These are phyloP conservation scores for Lagerstroemia speciosa DNA, from an alignment of 345 rosid species.

Conservation along the genomic window DNA sequence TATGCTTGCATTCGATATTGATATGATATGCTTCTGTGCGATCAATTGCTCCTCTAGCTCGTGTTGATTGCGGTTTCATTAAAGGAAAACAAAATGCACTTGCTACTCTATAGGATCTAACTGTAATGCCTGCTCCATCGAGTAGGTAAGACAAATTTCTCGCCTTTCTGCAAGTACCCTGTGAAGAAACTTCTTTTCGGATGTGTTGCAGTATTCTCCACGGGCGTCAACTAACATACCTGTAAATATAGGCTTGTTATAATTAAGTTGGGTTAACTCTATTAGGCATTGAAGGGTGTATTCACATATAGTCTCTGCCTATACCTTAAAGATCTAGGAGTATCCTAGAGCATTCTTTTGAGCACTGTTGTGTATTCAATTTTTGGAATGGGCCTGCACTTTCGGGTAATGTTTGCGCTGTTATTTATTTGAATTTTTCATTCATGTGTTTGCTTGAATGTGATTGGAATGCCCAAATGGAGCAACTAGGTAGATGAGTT, in stretches of 20 bases:
- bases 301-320: neutral
- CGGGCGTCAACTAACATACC: neutral
- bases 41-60: neutral
- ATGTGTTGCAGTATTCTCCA: too few relatives aligned
- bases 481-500: neutral
- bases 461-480: neutral
- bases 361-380: neutral
- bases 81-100: neutral
- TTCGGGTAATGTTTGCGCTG: neutral
- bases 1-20: constrained; percentile 9
- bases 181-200: neutral
- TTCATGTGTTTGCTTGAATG: neutral
- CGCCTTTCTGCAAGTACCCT: neutral
- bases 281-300: neutral
- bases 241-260: neutral
- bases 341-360: neutral
- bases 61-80: neutral
- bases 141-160: neutral
- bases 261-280: neutral
- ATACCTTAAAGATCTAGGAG: neutral
- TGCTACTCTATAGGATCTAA: neutral
- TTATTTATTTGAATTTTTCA: neutral
- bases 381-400: neutral
- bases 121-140: neutral
- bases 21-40: neutral